Base-by-base conservation (phyloP, 2,329 filamentous ascomycete genomes). In the Exserohilum rostratum region DNA sequence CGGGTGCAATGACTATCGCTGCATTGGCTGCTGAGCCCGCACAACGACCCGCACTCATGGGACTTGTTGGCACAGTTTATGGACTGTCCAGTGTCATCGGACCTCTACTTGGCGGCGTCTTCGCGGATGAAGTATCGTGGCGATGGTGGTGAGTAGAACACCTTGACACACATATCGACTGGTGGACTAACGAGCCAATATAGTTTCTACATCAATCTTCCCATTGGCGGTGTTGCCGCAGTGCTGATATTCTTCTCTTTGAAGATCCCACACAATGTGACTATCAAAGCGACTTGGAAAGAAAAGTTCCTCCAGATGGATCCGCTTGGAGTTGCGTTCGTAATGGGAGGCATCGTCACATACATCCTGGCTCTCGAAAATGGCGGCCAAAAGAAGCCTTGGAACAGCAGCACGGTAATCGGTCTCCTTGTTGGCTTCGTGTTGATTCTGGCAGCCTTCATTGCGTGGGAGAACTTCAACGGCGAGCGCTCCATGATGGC, bases 301-400 rank as follows among this genome's bases (percentile, higher is more conserved):
- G 77, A 73, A 58, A 78, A 76, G 62, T 56, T 79, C 6, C 58
- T 74, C 1, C 76, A 81, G 31, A 74, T 83, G 58, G 81, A 84
- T 52, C 64, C 75, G 1, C 53, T 73, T 0, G 82, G 81, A 1
- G 69, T 70, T 0, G 60, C 71, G 20, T 62, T 80, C 30, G 55
- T 79, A 7, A 72, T 80, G 58, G 74, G 67, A 2, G 69, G 68
- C 13, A 60, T 72, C 42, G 47, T 78, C 27, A 76, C 69, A 58
- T 74, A 78, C 18, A 55, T 82, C 10, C 71, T 82, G 1, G 79
- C 77, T 1, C 67, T 83, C 10, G 77, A 83, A 57, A 80, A 75
- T 65, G 80, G 78, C 5, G 70, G 71, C 2, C 48, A 52, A 4
- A 60, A 51, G 29, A 52, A 71, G 48, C 9, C 67, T 0, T 74